Percentiles rank a stretch among this genome's conserved stretches.
phyloP scores from a whole-genome alignment of 2,329 filamentous ascomycete species.

The Setomelanomma holmii region DNA sequence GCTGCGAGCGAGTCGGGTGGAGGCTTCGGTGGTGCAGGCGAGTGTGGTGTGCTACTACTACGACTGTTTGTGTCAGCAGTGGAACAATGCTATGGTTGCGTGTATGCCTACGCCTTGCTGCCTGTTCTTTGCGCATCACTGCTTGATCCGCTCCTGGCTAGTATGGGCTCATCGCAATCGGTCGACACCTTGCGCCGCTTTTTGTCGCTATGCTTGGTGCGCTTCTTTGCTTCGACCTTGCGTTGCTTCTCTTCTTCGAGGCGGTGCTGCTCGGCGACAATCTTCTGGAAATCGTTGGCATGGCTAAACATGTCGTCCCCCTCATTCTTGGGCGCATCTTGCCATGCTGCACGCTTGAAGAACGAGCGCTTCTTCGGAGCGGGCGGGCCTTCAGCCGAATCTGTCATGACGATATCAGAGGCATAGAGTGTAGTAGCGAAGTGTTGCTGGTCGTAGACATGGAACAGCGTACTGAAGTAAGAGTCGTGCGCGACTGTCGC shows the following conservation, averaged over 20 bases:
- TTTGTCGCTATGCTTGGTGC: neutral
- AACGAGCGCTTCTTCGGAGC: constrained; percentile 56
- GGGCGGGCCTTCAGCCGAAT: constrained; percentile 21
- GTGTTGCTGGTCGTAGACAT: neutral
- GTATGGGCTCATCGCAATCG: constrained; percentile 17
- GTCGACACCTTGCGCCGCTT: constrained; percentile 32
- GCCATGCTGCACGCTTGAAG: constrained; percentile 64
- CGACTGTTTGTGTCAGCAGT: constrained; percentile 16
- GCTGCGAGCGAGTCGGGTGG: constrained; percentile 30
- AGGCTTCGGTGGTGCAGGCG: constrained; percentile 21
- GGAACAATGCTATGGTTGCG: too few relatives aligned
- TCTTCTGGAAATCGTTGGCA: constrained; percentile 47
- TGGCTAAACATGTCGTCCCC: constrained; percentile 53
- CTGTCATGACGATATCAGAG: constrained; percentile 33
- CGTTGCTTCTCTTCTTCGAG: constrained; percentile 28
- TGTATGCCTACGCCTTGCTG: constrained; percentile 26
- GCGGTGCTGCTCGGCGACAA: constrained; percentile 49
- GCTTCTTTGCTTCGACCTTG: neutral
- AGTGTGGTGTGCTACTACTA: constrained; percentile 34
- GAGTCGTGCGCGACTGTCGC: neutral
- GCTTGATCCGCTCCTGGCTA: constrained; percentile 12
- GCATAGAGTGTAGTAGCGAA: neutral
- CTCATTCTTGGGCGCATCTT: constrained; percentile 48
- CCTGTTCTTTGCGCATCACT: constrained; percentile 13
- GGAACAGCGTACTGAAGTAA: too few relatives aligned